Percentiles rank a stretch among this genome's conserved stretches.
Evolutionary conservation across 371 early-diverging fungal species (phyloP).

Genomic region (Lichtheimia ornata): DNA sequence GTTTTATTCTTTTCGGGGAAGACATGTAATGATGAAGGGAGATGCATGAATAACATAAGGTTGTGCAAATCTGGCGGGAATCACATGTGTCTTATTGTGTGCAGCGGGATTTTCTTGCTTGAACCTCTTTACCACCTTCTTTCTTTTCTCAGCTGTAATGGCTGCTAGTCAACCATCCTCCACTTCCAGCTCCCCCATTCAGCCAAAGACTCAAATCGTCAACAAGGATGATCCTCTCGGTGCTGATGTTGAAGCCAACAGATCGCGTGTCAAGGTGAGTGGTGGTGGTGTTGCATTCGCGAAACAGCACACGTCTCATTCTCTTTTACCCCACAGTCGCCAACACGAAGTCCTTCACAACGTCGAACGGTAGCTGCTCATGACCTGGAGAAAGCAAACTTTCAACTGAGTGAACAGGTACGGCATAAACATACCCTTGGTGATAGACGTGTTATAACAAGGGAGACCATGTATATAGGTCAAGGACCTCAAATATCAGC

Average conservation of each 20-base stretch:
- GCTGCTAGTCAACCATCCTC: not conserved
- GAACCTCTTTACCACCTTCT: not conserved
- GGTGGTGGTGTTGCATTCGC: not conserved
- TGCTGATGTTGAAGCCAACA: slow-evolving; percentile 3
- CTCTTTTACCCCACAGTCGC: not conserved
- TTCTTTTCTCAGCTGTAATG: not conserved
- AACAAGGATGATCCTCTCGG: slow-evolving; percentile 11
- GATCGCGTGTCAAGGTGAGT: slow-evolving; percentile 10
- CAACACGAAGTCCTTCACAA: not conserved
- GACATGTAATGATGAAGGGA: no score
- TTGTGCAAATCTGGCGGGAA: no score
- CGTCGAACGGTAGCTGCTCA: slow-evolving; percentile 1
- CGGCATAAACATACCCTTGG: not conserved
- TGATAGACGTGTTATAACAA: not conserved
- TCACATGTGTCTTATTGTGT: no score
- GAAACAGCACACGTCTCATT: not conserved
- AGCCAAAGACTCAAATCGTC: slow-evolving; percentile 5
- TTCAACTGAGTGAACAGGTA: slow-evolving; percentile 42
- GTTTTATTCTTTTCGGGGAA: no score
- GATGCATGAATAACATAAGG: no score
- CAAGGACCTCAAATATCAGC: slow-evolving; percentile 43
- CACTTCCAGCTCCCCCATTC: slow-evolving; percentile 7
- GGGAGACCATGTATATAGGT: slow-evolving; percentile 16
- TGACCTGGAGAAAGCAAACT: slow-evolving; percentile 19
- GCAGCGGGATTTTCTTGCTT: no score